Conservation (phyloP, 768 basidiomycete species). For the Xerocomellus intermedius region DNA sequence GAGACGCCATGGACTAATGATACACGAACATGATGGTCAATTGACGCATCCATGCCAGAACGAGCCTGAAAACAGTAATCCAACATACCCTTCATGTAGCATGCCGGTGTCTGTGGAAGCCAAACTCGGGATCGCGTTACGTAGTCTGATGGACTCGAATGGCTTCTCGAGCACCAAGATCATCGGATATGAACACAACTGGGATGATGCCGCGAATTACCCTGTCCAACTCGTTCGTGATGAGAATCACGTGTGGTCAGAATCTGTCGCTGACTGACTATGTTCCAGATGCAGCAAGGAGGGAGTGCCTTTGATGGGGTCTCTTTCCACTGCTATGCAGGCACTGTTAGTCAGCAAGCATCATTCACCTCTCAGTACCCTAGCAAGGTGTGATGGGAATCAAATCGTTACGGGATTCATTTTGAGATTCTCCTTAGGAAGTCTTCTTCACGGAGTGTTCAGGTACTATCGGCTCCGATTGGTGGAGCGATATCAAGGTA, state of each 20-base stretch:
- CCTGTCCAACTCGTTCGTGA: constrained; percentile 51
- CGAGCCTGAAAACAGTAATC: constrained; percentile 52
- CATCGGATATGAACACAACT: constrained; percentile 74
- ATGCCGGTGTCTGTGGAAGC: constrained; percentile 58
- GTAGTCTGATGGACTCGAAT: constrained; percentile 60
- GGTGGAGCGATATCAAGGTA: constrained; percentile 82
- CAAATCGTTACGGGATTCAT: background rate
- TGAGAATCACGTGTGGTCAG: background rate
- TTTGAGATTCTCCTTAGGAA: constrained; percentile 21
- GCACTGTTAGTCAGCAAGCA: constrained; percentile 51
- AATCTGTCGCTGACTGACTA: background rate
- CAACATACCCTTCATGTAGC: constrained; percentile 65
- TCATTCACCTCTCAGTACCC: constrained; percentile 56
- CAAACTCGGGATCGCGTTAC: constrained; percentile 52
- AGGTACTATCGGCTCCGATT: constrained; percentile 64
- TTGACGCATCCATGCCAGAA: constrained; percentile 37
- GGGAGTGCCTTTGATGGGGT: constrained; percentile 59
- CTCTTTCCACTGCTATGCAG: constrained; percentile 71
- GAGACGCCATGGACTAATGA: background rate
- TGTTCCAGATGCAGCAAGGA: constrained; percentile 51
- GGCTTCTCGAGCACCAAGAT: constrained; percentile 59
- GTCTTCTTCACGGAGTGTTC: constrained; percentile 61
- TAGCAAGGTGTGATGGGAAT: constrained; percentile 37
- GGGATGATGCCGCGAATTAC: constrained; percentile 63
- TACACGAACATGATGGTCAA: background rate